Evolutionary conservation across 2,329 filamentous ascomycete species (phyloP).

Genomic region (Dactylellina drechsleri): DNA sequence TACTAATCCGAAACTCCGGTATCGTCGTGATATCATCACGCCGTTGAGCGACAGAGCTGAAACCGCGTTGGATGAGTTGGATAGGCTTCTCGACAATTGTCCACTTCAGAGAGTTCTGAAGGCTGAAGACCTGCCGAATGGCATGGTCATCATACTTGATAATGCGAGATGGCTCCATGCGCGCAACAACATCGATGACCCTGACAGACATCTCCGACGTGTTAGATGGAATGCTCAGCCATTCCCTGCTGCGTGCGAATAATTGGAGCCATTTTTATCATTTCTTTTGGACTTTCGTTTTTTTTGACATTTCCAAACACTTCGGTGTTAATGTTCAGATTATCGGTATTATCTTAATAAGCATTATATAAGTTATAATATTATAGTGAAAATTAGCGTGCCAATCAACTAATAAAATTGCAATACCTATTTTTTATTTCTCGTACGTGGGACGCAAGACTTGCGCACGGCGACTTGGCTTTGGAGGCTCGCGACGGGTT

Average conservation of each 20-base stretch:
- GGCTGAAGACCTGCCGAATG: conserved; percentile 57
- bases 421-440: no score
- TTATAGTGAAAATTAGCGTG: no score
- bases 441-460: no score
- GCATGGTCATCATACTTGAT: conserved; percentile 61
- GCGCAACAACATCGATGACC: conserved; percentile 60
- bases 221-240: conserved; percentile 60
- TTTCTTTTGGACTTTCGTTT: no score
- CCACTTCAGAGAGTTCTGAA: conserved; percentile 57
- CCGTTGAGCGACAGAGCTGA: conserved; percentile 58
- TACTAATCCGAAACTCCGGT: conserved; percentile 57
- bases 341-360: no score
- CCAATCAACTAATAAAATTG: no score
- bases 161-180: conserved; percentile 62
- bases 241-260: not conserved
- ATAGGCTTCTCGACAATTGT: conserved; percentile 56
- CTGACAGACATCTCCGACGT: conserved; percentile 60
- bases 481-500: no score
- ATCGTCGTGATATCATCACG: conserved; percentile 59
- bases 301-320: no score
- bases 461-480: no score
- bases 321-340: no score
- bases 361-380: no score
- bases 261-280: no score
- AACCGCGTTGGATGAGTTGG: conserved; percentile 59